These are phyloP conservation scores for Mortierella sp. DNA, from an alignment of 371 early-diverging fungal genomes.

Conservation along the genomic window DNA sequence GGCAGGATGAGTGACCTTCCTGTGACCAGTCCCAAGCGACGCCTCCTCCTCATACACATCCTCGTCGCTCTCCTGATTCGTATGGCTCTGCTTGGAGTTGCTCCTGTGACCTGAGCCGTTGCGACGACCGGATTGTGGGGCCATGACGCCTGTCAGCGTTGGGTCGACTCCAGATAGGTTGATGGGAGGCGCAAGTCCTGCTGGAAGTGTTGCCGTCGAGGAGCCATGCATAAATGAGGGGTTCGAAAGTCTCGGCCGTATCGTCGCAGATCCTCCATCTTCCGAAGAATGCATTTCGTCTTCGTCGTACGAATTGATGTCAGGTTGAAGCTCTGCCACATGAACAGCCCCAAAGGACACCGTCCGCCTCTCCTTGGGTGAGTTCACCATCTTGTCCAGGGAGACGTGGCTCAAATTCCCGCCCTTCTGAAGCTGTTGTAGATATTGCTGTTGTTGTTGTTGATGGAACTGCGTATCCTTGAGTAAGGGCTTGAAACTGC, in stretches of 20 bases:
- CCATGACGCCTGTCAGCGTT: neutral
- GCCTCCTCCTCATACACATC: constrained; percentile 35
- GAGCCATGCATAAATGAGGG: constrained; percentile 6
- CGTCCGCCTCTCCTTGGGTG: constrained; percentile 48
- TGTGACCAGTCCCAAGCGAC: constrained; percentile 36
- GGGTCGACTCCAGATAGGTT: neutral
- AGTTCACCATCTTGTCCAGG: constrained; percentile 32
- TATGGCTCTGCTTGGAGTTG: neutral
- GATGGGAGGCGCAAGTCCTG: neutral
- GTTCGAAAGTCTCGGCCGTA: constrained; percentile 19
- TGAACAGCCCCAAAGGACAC: constrained; percentile 57
- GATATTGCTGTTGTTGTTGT: constrained; percentile 17
- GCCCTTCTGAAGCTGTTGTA: constrained; percentile 18
- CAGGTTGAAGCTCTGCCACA: constrained; percentile 47
- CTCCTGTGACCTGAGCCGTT: neutral
- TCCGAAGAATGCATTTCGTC: constrained; percentile 45
- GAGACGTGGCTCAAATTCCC: constrained; percentile 17
- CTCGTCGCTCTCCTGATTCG: constrained; percentile 19
- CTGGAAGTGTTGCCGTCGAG: neutral
- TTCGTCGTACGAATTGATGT: constrained; percentile 50
- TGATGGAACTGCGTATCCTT: constrained; percentile 26
- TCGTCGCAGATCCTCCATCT: constrained; percentile 21
- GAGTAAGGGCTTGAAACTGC: constrained; percentile 29
- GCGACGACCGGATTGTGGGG: neutral
- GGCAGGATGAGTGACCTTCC: neutral